Base-by-base conservation (phyloP, 2,329 filamentous ascomycete genomes). In the Nemania abortiva region DNA sequence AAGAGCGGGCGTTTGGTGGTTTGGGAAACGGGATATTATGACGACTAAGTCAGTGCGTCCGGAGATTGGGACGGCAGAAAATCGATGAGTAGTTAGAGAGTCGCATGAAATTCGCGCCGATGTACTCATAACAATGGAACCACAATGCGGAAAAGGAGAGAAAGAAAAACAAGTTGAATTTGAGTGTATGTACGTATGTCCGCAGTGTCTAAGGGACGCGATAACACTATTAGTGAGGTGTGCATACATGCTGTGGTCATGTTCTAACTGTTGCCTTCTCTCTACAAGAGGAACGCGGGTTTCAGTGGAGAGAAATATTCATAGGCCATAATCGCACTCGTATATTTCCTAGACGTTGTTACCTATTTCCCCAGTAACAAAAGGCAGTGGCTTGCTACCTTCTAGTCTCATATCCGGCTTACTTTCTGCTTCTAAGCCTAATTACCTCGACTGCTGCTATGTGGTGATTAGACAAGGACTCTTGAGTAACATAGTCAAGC, bases 1-100 rank as follows among this genome's bases (percentile, higher is more conserved):
- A 83, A 89, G 65, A 77, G 81, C 1, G 89, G 89, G 0, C 81
- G 82, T 70, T 81, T 91, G 71, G 81, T 90, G 31, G 87, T 91
- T 20, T 91, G 89, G 89, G 74, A 74, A 49, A 79, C 77, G 1
- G 77, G 77, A 2, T 73, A 73, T 27, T 78, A 79, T 54, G 74
- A 77, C 39, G 68, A 70, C 22, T 70, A 6, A 68, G 6, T n/a
- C n/a, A 3, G 18, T 55, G 7, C 52, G 29, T 22, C n/a, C 3
- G 3, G 27, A 18, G 29, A 37, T 20, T 49, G 20, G 57, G n/a
- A n/a, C 9, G 3, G 3, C 47, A 22, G 13, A 22, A 34, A 29
- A 34, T 9, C 15, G 24, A 18, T n/a, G 47, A 22, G 42, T 42
- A n/a, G 45, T 20, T 27, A 22, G 34, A n/a, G 39, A 60, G 9